Base-by-base conservation (phyloP, 192 early-diverging fungal species). In the Coemansia biformis region DNA sequence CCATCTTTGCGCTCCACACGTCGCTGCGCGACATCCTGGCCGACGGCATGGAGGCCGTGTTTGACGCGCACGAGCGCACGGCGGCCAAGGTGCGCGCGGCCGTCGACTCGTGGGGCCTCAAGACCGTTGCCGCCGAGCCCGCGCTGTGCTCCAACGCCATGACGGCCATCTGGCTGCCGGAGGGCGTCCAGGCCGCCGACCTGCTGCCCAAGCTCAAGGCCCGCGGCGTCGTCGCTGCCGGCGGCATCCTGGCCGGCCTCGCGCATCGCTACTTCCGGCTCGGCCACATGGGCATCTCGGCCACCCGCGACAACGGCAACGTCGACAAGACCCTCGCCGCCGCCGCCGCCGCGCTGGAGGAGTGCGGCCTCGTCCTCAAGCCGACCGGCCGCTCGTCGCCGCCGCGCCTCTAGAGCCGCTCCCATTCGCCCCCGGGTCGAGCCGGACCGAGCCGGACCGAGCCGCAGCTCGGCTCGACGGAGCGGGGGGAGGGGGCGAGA, bases 201-300 rank as follows among this genome's bases (percentile, higher is more conserved):
- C 67, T 95, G 34, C 74, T 98, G 56, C 76, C 82, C 46, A 83
- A 79, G 63, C 68, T 98, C 24, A 83, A 85, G 39, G 81, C 78
- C 4, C 76, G 81, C 43, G 89, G 91, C 36, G 83, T 98, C 34
- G 84, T 93, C 18, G 79, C 92, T 41, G 95, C 95, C 31, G 95
- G 91, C 54, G 95, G 95, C 42, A 83, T 98, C 35, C 86, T 92
- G 45, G 76, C 78, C 12, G 79, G 82, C 35, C 80, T 89, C 45
- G 86, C 86, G 3, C 63, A 83, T 18, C 83, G 90, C 57, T 98
- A 98, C 79, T 98, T 98, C 81, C 88, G 95, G 43, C 78, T 96
- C 30, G 93, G 83, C 38, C 88, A 90, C 57, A 88, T 90, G 88
- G 86, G 86, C 63, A 79, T 90, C 55, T 82, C 85, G 18, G 86